Conservation (phyloP, 1,139 yeast species). For the Yamadazyma jaroonii region DNA sequence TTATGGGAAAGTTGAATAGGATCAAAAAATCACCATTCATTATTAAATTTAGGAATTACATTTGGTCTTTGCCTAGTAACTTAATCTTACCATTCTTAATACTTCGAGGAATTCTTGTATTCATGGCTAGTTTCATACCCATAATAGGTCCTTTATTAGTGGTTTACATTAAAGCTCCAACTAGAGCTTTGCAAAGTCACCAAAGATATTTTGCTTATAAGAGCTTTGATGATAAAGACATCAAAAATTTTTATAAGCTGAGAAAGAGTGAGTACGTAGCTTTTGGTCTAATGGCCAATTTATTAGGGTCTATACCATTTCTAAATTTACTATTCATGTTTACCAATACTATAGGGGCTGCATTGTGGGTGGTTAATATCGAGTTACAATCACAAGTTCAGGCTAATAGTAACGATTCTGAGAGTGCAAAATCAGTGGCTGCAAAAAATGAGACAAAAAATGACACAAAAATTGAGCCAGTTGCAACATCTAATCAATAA, state of each 20-base stretch:
- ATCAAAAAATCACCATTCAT: constrained; percentile 31
- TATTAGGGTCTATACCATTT: constrained; percentile 61
- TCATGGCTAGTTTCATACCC: constrained; percentile 53
- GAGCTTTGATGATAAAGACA: constrained; percentile 45
- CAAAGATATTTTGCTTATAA: constrained; percentile 60
- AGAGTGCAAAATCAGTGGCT: background rate
- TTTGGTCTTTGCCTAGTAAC: constrained; percentile 24
- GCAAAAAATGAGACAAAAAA: background rate
- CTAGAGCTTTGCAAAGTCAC: constrained; percentile 56
- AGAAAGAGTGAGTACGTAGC: constrained; percentile 36
- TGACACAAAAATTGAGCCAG: background rate
- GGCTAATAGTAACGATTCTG: too few species aligned
- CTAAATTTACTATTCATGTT: constrained; percentile 59
- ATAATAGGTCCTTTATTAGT: constrained; percentile 58
- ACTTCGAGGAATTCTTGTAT: constrained; percentile 25
- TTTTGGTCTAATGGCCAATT: constrained; percentile 59
- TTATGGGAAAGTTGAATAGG: constrained; percentile 42
- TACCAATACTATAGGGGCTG: constrained; percentile 70
- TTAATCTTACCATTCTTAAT: constrained; percentile 24
- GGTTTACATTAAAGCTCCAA: constrained; percentile 55
- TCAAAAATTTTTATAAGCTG: constrained; percentile 23
- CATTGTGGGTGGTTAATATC: constrained; percentile 59
- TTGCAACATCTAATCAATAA: constrained; percentile 9
- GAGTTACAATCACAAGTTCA: constrained; percentile 21
- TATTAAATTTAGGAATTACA: constrained; percentile 22